Evolutionary conservation across 208 protist species (phyloP).

Genomic region (Herpetomonas samuelpessoai): DNA sequence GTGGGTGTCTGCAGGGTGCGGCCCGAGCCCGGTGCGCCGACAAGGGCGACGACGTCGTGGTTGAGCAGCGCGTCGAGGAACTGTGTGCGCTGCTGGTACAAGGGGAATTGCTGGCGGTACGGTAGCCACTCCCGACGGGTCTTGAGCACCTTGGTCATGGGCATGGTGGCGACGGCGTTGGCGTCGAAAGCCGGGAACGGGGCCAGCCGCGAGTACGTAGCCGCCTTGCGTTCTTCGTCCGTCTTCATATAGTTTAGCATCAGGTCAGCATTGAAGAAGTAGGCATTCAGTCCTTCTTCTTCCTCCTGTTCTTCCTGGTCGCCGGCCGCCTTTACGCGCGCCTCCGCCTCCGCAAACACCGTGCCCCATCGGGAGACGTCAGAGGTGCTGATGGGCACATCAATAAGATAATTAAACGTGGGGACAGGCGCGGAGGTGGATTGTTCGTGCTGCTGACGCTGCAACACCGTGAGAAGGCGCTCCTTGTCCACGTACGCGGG

Average conservation of each 20-base stretch:
- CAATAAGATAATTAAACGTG: conserved; percentile 45
- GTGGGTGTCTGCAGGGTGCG: conserved; percentile 75
- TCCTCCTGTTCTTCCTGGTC: not conserved
- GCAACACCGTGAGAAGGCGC: conserved; percentile 12
- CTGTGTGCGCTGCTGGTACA: conserved; percentile 71
- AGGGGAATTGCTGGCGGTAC: conserved; percentile 71
- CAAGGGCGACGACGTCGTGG: conserved; percentile 53
- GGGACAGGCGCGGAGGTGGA: not conserved
- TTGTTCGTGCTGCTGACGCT: conserved; percentile 22
- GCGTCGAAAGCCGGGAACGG: conserved; percentile 62
- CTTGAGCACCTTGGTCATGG: conserved; percentile 79
- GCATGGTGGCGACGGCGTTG: conserved; percentile 32
- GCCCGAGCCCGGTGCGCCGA: conserved; percentile 54
- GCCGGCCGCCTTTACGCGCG: conserved; percentile 7
- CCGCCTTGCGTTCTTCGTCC: conserved; percentile 8
- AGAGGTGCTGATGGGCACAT: conserved; percentile 62
- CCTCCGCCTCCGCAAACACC: conserved; percentile 4
- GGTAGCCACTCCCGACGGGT: conserved; percentile 81
- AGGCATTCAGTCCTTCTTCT: not conserved
- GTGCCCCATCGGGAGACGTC: conserved; percentile 59
- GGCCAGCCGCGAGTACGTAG: conserved; percentile 42
- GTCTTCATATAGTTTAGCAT: conserved; percentile 12
- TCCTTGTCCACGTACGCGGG: not conserved
- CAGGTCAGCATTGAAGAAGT: not conserved
- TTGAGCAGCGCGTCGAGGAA: conserved; percentile 70